Evolutionary conservation across 1,284 basidiomycete species (phyloP).

Genomic region (Cryptococcus sp.): DNA sequence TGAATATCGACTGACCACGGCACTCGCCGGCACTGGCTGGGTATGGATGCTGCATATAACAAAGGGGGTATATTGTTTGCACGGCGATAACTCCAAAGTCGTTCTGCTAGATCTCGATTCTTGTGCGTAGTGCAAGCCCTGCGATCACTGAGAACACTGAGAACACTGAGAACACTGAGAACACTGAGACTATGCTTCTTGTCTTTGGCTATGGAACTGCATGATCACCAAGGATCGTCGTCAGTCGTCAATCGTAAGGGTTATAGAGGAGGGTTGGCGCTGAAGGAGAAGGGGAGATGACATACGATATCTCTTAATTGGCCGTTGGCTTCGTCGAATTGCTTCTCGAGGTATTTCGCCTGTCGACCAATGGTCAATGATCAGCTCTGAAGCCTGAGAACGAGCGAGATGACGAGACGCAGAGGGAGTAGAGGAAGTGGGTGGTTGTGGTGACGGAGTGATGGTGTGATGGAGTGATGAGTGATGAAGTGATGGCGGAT

Average conservation of each 20-base stretch:
- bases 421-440: not conserved
- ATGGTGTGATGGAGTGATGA: not conserved
- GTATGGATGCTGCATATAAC: too few relatives aligned
- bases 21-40: too few relatives aligned
- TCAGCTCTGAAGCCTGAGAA: not conserved
- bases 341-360: slow-evolving; percentile 87
- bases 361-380: slow-evolving; percentile 38
- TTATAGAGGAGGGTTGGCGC: not conserved
- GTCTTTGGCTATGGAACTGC: slow-evolving; percentile 52
- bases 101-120: too few relatives aligned
- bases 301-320: slow-evolving; percentile 85
- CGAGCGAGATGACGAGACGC: not conserved
- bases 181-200: slow-evolving; percentile 3
- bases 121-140: not conserved
- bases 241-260: too few relatives aligned
- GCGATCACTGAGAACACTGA: not conserved
- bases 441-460: not conserved
- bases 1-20: too few relatives aligned
- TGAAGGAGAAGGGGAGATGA: slow-evolving; percentile 9
- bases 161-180: not conserved
- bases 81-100: too few relatives aligned
- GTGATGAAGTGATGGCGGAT: not conserved
- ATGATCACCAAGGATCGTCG: slow-evolving; percentile 6
- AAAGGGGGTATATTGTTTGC: too few relatives aligned
- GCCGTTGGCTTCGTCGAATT: slow-evolving; percentile 81